Conservation (phyloP, 352 stramenopile genomes). For the Globisporangium yorkense region DNA sequence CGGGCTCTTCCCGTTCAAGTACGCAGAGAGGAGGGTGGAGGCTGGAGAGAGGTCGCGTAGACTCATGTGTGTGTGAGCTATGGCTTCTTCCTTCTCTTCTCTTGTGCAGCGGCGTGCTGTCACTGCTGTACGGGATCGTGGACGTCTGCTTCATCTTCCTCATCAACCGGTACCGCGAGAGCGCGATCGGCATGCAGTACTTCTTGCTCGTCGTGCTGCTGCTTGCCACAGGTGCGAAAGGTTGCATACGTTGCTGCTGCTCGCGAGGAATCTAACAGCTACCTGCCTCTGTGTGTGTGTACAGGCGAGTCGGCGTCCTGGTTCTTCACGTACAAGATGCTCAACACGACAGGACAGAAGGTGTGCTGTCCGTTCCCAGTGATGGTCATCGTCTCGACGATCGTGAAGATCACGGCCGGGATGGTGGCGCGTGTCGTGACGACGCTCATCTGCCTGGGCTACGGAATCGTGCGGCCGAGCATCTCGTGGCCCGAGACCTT, state of each 20-base stretch:
- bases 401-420: constrained; percentile 64
- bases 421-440: constrained; percentile 74
- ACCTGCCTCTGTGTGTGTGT: not conserved
- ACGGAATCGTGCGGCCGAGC: constrained; percentile 67
- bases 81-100: constrained; percentile 7
- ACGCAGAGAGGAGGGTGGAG: constrained; percentile 7
- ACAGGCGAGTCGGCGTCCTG: constrained; percentile 60
- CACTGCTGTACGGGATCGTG: constrained; percentile 66
- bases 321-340: constrained; percentile 73
- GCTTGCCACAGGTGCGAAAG: constrained; percentile 48
- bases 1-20: constrained; percentile 85
- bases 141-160: constrained; percentile 63
- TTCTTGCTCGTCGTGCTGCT: constrained; percentile 76
- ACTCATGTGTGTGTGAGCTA: not conserved
- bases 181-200: constrained; percentile 79
- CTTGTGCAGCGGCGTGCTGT: constrained; percentile 49
- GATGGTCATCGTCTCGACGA: constrained; percentile 60
- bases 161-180: constrained; percentile 60
- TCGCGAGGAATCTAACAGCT: not conserved
- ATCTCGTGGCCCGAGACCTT: constrained; percentile 74
- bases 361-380: constrained; percentile 76
- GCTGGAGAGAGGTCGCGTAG: not conserved
- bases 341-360: constrained; percentile 64
- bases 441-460: constrained; percentile 74
- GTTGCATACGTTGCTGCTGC: not conserved